Base-by-base conservation (phyloP, 1,284 basidiomycete genomes). In the Puccinia coronata region DNA sequence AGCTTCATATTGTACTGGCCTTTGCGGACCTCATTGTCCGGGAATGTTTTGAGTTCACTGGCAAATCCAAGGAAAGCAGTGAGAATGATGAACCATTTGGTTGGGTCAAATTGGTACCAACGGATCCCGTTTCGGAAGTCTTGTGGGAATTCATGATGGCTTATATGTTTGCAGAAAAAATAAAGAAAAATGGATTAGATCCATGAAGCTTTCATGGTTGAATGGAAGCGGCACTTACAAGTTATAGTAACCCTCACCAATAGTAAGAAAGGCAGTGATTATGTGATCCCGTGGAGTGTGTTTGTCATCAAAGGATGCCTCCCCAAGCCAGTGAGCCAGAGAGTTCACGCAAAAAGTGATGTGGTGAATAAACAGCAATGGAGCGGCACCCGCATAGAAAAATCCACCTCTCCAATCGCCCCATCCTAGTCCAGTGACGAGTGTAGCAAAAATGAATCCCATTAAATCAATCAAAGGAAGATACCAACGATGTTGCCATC, bases 321-420 rank as follows among this genome's bases (percentile, higher is more conserved):
- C 93, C 79, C 95, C 95, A 83, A 96, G 90, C 93, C 93, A 96
- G 87, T 96, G 94, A 20, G 94, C 94, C 63, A 96, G 91, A 14
- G 94, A 96, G 88, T 96, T 96, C 86, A 97, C 93, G 86, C 94
- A 96, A 89, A 96, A 96, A 0, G 94, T 96, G 2, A 93, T 95
- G 87, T 96, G 95, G 86, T 96, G 94, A 72, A 96, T 94, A 84
- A 96, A 94, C 84, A 89, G 88, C 65, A 96, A 88, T 83, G 94
- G 90, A 70, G 93, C 88, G 41, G 94, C 90, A 84, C 91, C 93
- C n/a, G 93, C 94, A 85, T 92, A 96, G 83, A 95, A 89, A 86
- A 91, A 94, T 12, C 95, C 94, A 84, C 94, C 94, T 82, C 88
- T 86, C 87, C 90, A 92, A 86, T 97, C 95, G 71, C 91, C 91